Evolutionary conservation across 495 filamentous ascomycete genomes (phyloP), one percentile per base, ranked within the genome.

Genomic region (Neurospora pannonica): DNA sequence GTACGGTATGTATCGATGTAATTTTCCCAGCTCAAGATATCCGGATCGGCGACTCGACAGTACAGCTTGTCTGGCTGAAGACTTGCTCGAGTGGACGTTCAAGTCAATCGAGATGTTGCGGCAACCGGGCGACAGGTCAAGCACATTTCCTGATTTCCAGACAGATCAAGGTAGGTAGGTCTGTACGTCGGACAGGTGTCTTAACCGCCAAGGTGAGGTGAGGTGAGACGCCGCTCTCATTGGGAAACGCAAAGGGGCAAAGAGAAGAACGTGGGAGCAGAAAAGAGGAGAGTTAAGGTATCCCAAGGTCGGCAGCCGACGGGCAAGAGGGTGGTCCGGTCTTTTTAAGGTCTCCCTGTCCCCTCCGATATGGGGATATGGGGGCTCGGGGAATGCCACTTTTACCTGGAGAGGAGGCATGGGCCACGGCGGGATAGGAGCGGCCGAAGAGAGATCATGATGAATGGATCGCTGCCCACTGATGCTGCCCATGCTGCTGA

Each of bases 321-420:
- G 48, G 78, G 40, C 73, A 73, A 73, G 72, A 76, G 76, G 70
- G 71, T 73, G 78, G 77, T 78, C 79, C 77, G 77, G 71, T 75
- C 74, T 75, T 34, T 71, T 42, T 28, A 71, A 71, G 7, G 54
- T 36, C 54, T 62, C 54, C 54, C 11, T 31, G 54, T 62, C 54
- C 54, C 8, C 5, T 21, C n/a, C n/a, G 34, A 40, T 21, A 31
- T 43, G 42, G 39, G 38, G 38, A 21, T 43, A 31, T 37, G 70
- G 70, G 71, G 38, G 38, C n/a, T 24, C 38, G n/a, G 28, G 71
- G 71, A 28, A 43, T 67, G 71, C 15, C 43, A 34, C 43, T 67
- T 72, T 72, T 72, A 72, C 43, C 19, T 43, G 31, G 38, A 28
- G 36, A 70, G 19, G 19, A 38, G 34, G 71, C 40, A 46, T 72